These are phyloP conservation scores for Chaetomium globosum DNA, from an alignment of 2,329 filamentous ascomycete genomes.

Conservation along the genomic window DNA sequence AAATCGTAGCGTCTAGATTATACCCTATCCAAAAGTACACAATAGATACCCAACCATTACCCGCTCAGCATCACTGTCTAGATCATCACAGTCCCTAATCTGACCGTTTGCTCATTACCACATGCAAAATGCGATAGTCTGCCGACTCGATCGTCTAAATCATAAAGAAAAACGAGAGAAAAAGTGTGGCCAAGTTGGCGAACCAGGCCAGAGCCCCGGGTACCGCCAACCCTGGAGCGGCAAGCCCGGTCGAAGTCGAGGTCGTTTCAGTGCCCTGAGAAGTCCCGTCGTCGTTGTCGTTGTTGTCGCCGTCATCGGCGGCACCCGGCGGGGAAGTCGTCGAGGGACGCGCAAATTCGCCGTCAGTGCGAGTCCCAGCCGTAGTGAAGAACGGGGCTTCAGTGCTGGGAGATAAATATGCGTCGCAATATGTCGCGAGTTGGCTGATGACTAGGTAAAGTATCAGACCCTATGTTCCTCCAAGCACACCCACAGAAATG, in stretches of 20 bases:
- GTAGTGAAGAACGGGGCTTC: constrained; percentile 16
- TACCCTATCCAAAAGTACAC: constrained; percentile 8
- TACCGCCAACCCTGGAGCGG: constrained; percentile 6
- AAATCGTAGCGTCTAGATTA: background rate
- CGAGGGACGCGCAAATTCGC: background rate
- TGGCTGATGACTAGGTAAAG: constrained; percentile 18
- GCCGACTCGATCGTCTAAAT: constrained; percentile 13
- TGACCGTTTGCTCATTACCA: background rate
- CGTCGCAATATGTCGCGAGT: constrained; percentile 32
- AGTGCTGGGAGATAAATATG: constrained; percentile 4
- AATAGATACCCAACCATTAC: background rate
- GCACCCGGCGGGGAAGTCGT: background rate
- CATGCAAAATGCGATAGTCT: background rate
- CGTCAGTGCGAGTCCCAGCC: background rate
- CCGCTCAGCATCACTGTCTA: background rate
- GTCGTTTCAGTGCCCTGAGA: background rate
- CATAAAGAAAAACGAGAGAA: constrained; percentile 30
- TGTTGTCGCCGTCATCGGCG: background rate
- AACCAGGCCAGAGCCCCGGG: constrained; percentile 28
- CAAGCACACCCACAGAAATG: background rate
- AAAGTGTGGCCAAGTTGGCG: constrained; percentile 23
- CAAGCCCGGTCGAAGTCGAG: constrained; percentile 21
- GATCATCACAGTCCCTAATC: background rate
- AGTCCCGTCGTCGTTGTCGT: background rate
- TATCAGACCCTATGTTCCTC: background rate